Conservation (phyloP, 116 monocot species). For the Posidonia oceanica region DNA sequence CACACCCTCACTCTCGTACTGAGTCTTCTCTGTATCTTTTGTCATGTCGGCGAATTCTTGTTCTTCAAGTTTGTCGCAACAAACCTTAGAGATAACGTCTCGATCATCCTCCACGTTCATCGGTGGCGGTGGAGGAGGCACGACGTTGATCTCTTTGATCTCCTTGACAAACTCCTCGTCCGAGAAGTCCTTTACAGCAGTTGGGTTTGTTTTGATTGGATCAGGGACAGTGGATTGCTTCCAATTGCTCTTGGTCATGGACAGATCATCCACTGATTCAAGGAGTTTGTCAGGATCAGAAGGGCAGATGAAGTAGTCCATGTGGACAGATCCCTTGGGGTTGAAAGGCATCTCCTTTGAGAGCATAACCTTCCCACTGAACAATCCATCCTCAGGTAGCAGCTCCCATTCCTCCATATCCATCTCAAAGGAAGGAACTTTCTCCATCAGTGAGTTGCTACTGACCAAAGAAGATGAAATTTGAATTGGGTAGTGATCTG, state of each 20-base stretch:
- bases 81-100: slow-evolving; percentile 2
- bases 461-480: neutral
- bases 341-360: neutral
- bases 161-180: slow-evolving; percentile 9
- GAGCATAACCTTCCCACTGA: slow-evolving; percentile 1
- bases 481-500: neutral
- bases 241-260: neutral
- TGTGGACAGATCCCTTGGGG: slow-evolving; percentile 6
- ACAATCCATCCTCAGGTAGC: slow-evolving; percentile 13
- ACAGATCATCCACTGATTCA: slow-evolving; percentile 4
- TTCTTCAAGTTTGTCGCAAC: slow-evolving; percentile 5
- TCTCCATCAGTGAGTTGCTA: slow-evolving; percentile 10
- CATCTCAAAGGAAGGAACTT: slow-evolving; percentile 10
- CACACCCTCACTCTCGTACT: neutral
- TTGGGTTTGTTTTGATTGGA: slow-evolving; percentile 2
- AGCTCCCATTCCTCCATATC: slow-evolving; percentile 23
- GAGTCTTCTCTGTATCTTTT: neutral
- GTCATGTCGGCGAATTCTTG: slow-evolving; percentile 19
- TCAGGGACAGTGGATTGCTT: neutral
- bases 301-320: slow-evolving; percentile 16
- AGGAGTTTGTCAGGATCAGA: slow-evolving; percentile 8
- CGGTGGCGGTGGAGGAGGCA: neutral
- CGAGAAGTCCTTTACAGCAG: neutral
- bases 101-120: neutral
- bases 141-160: slow-evolving; percentile 5